Base-by-base conservation (phyloP, 352 stramenopile species). In the Pythium aquatile region DNA sequence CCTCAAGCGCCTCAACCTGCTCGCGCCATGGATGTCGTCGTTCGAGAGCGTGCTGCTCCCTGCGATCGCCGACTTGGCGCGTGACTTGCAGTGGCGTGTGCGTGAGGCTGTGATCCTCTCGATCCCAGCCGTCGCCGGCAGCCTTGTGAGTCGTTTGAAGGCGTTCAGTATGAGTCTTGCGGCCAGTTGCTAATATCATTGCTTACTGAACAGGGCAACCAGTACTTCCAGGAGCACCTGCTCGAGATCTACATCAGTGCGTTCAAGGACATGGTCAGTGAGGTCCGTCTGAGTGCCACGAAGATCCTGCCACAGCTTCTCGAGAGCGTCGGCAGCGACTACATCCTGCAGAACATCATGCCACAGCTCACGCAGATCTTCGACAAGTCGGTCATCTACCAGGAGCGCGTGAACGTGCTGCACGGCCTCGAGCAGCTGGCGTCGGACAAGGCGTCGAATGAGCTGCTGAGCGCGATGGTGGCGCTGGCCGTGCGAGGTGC, bases 51-150 rank as follows among this genome's bases (percentile, higher is more conserved):
- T 90, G 11, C 67, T 94, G 40, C 66, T 94, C 14, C 86, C 86
- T 32, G 89, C 87, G 3, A 97, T 98, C 63, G 76, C 94, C 8
- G 89, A 97, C 55, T 90, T 98, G 67, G 85, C 92, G 14, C 91
- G 94, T 60, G 91, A 96, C 55, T 79, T 96, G 51, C 97, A 98
- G 72, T 98, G 94, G 94, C 84, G 94, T 65, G 93, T 98, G 39
- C 85, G 94, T 56, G 89, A 98, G 73, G 91, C 91, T 17, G 93
- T 98, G 29, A 93, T 96, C 24, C 63, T 91, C 14, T 87, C 96
- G 11, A 89, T 98, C 52, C 93, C 94, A 35, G 83, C 92, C 39
- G 81, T 98, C 59, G 92, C 91, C 11, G 88, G 96, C 52, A 94
- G 91, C 44, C 70, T 97, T 42, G 90, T 92, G 61, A 54, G 89